Percentiles rank a stretch among this genome's conserved stretches.
phyloP scores from a whole-genome alignment of 805 yeast genomes.

The Candida montana region DNA sequence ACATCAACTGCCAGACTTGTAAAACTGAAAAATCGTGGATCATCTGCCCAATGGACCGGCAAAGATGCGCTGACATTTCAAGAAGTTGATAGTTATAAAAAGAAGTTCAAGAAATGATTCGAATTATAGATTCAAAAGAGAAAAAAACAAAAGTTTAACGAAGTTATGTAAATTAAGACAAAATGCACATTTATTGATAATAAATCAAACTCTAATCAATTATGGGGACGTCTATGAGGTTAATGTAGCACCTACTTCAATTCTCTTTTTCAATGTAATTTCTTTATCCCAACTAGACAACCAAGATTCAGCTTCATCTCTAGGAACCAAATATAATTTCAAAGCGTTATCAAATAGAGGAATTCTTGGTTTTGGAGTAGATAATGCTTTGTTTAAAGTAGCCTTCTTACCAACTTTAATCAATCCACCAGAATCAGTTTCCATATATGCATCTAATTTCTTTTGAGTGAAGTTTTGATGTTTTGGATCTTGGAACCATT shows the following conservation, averaged over 20 bases:
- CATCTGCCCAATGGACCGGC: conserved; percentile 43
- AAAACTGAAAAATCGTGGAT: conserved; percentile 49
- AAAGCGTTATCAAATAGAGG: conserved; percentile 75
- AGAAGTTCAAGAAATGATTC: conserved; percentile 21
- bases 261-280: conserved; percentile 47
- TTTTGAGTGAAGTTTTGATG: conserved; percentile 54
- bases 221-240: background rate
- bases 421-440: conserved; percentile 77
- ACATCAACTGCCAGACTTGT: conserved; percentile 34
- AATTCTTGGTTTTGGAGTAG: conserved; percentile 55
- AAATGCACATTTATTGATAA: background rate
- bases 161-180: background rate
- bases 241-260: conserved; percentile 1
- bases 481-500: conserved; percentile 58
- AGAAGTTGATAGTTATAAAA: conserved; percentile 43
- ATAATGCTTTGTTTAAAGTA: conserved; percentile 57
- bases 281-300: conserved; percentile 58
- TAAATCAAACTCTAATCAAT: too few relatives aligned
- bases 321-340: conserved; percentile 76
- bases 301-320: conserved; percentile 61
- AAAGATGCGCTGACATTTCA: conserved; percentile 39
- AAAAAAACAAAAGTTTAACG: background rate
- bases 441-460: conserved; percentile 71
- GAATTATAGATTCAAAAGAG: too few relatives aligned
- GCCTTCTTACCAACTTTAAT: conserved; percentile 79